phyloP scores from a whole-genome alignment of 306 rosid species.

The Mucuna pruriens region DNA sequence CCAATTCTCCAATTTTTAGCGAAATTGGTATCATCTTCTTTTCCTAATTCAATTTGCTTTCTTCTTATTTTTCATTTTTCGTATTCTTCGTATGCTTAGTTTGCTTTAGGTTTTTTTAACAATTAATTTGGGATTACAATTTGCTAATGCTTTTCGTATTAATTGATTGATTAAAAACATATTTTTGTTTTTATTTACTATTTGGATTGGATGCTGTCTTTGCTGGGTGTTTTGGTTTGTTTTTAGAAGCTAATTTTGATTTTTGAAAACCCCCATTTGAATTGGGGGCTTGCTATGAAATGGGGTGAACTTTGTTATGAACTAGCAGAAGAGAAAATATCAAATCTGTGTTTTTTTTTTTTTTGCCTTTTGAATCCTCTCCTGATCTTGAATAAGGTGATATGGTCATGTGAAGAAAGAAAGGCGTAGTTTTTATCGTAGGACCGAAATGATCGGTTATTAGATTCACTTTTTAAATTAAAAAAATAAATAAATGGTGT shows the following conservation, averaged over 20 bases:
- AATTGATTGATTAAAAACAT: neutral
- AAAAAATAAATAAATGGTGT: no score
- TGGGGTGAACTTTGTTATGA: conserved; percentile 19
- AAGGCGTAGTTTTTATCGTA: neutral
- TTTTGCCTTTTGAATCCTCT: neutral
- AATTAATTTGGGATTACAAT: neutral
- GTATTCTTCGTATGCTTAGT: neutral
- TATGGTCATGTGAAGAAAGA: neutral
- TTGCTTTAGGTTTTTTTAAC: neutral
- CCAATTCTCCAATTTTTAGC: conserved; percentile 15
- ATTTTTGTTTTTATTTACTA: neutral
- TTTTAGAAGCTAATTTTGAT: conserved; percentile 7
- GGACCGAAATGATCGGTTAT: neutral
- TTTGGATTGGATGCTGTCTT: neutral
- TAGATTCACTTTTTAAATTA: neutral
- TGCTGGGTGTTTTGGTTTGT: conserved; percentile 1
- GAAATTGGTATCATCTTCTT: conserved; percentile 30
- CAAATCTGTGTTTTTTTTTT: neutral
- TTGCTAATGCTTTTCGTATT: conserved; percentile 9
- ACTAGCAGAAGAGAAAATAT: neutral
- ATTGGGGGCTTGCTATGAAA: conserved; percentile 25
- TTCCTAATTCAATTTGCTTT: neutral
- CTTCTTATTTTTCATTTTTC: neutral
- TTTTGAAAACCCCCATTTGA: neutral
- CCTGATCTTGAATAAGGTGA: neutral